Percentiles rank a stretch among this genome's conserved stretches.
Conservation (phyloP, 371 early-diverging fungal genomes). For the Syncephalastrum monosporum region DNA sequence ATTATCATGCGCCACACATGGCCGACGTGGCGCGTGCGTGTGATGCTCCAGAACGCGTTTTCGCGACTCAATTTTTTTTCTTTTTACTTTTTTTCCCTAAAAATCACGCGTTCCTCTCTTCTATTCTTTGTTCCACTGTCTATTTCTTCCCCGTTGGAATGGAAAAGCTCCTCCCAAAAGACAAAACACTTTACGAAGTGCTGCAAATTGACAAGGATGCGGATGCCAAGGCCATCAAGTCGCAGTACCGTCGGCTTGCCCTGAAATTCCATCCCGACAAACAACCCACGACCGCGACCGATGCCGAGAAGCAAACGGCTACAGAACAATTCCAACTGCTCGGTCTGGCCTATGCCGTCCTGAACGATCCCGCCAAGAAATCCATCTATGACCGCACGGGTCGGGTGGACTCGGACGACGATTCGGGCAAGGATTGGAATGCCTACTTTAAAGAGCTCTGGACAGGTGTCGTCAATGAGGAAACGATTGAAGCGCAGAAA, state of each 20-base stretch:
- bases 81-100: too few relatives aligned
- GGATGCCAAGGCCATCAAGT: constrained; percentile 69
- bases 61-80: too few relatives aligned
- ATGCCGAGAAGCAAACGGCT: constrained; percentile 69
- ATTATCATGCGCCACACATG: too few relatives aligned
- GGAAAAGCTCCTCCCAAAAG: constrained; percentile 8
- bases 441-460: constrained; percentile 85
- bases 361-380: constrained; percentile 76
- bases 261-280: constrained; percentile 85
- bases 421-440: constrained; percentile 72
- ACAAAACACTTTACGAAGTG: constrained; percentile 51
- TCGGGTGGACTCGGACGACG: constrained; percentile 38
- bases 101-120: too few relatives aligned
- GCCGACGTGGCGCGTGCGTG: too few relatives aligned
- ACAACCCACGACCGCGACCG: constrained; percentile 55
- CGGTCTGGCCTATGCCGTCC: constrained; percentile 81
- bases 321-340: constrained; percentile 81
- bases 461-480: constrained; percentile 73
- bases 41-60: too few relatives aligned
- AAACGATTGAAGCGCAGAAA: constrained; percentile 72
- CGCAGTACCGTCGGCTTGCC: constrained; percentile 84
- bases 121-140: too few relatives aligned
- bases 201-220: constrained; percentile 69
- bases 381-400: constrained; percentile 74
- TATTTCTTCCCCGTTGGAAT: too few relatives aligned